Percentiles rank a stretch among this genome's conserved stretches.
These are phyloP conservation scores for Xylariales sp. DNA, from an alignment of 2,329 filamentous ascomycete genomes.

Conservation along the genomic window DNA sequence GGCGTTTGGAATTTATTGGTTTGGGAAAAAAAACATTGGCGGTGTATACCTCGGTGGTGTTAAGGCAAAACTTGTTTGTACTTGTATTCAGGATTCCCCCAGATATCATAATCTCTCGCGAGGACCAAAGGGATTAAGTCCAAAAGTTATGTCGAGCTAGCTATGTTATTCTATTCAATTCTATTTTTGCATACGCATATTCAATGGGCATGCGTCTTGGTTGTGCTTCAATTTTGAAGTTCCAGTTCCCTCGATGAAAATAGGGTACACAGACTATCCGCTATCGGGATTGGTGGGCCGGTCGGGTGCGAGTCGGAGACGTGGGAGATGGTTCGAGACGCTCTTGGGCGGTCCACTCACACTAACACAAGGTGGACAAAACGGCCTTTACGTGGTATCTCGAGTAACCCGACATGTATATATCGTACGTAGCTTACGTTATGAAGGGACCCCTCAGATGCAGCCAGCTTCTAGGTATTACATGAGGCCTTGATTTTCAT, in stretches of 20 bases:
- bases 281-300: conserved; percentile 25
- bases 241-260: not conserved
- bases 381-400: not conserved
- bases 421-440: too few species aligned
- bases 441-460: not conserved
- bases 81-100: conserved; percentile 53
- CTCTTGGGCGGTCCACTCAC: conserved; percentile 21
- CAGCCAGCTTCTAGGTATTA: not conserved
- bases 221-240: not conserved
- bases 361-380: conserved; percentile 6
- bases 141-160: conserved; percentile 40
- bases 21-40: conserved; percentile 42
- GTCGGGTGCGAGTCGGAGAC: not conserved
- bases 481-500: not conserved
- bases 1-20: conserved; percentile 41
- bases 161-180: conserved; percentile 26
- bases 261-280: conserved; percentile 9
- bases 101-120: conserved; percentile 40
- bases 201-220: not conserved
- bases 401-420: not conserved
- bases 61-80: conserved; percentile 48
- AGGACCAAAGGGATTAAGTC: conserved; percentile 41
- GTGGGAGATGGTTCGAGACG: conserved; percentile 1
- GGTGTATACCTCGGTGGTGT: conserved; percentile 42
- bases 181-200: not conserved